phyloP scores from a whole-genome alignment of 2,329 filamentous ascomycete genomes.

The Trichoderma arundinaceum region DNA sequence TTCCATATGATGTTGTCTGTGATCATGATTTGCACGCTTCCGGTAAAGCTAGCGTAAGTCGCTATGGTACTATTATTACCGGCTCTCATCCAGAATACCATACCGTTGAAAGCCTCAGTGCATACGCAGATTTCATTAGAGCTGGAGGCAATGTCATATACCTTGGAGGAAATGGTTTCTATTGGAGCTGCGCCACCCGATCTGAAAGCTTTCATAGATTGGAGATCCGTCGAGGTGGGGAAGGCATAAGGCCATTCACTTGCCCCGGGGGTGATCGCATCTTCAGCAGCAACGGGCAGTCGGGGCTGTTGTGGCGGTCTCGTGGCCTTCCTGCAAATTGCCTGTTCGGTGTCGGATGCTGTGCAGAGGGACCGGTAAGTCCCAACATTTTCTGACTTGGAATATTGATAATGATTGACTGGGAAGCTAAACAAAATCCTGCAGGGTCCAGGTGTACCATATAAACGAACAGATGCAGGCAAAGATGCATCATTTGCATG shows the following conservation, averaged over 20 bases:
- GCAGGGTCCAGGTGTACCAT: too few relatives aligned
- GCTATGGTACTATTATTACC: slow-evolving; percentile 8
- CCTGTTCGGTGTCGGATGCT: too few relatives aligned
- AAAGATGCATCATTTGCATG: not conserved
- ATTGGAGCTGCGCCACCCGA: slow-evolving; percentile 2
- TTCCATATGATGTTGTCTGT: slow-evolving; percentile 7
- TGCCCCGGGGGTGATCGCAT: slow-evolving; percentile 1
- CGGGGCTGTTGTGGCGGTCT: too few relatives aligned
- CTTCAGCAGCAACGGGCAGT: not conserved
- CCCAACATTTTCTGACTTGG: too few relatives aligned
- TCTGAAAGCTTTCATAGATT: not conserved
- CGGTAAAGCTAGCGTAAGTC: not conserved
- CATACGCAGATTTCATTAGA: slow-evolving; percentile 7
- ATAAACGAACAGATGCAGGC: too few relatives aligned
- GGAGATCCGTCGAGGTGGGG: slow-evolving; percentile 1
- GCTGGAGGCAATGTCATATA: slow-evolving; percentile 4
- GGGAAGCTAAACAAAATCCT: too few relatives aligned
- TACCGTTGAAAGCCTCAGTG: not conserved
- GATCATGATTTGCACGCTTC: slow-evolving; percentile 9
- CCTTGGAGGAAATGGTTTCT: slow-evolving; percentile 13
- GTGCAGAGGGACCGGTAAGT: too few relatives aligned
- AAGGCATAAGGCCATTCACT: slow-evolving; percentile 6
- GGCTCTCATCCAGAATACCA: slow-evolving; percentile 10
- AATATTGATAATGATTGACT: too few relatives aligned
- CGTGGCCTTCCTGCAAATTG: too few relatives aligned